phyloP scores from a whole-genome alignment of 2,329 filamentous ascomycete species.

The Nannizzia gypsea region DNA sequence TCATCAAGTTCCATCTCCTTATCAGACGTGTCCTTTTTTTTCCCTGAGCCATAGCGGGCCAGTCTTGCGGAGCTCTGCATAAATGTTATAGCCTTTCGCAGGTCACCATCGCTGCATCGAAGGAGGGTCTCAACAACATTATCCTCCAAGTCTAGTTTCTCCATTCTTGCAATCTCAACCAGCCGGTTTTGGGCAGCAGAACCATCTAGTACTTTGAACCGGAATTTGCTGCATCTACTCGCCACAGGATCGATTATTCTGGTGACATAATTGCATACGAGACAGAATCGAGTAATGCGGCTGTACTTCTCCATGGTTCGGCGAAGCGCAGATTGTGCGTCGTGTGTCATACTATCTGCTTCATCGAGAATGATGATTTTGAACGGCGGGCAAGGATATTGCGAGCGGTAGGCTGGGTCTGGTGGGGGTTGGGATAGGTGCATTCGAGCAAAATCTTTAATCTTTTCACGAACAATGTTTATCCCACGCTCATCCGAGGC shows the following conservation, averaged over 20 bases:
- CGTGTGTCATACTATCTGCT: conserved; percentile 97
- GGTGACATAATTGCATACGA: conserved; percentile 98
- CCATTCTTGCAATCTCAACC: conserved; percentile 67
- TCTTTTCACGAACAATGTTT: conserved; percentile 89
- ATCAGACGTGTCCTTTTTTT: conserved; percentile 30
- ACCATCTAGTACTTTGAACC: conserved; percentile 92
- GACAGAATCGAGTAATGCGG: conserved; percentile 90
- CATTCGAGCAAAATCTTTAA: conserved; percentile 95
- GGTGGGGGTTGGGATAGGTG: conserved; percentile 73
- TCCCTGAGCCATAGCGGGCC: conserved; percentile 51
- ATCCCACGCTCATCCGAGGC: conserved; percentile 98
- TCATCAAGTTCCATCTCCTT: conserved; percentile 45
- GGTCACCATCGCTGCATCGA: conserved; percentile 78
- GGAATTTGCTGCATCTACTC: conserved; percentile 86
- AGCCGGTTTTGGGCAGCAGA: conserved; percentile 68
- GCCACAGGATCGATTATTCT: conserved; percentile 95
- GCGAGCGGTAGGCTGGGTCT: conserved; percentile 49
- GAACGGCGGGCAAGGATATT: conserved; percentile 91
- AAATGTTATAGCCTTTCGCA: conserved; percentile 92
- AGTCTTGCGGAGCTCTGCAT: conserved; percentile 86
- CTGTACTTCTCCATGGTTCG: conserved; percentile 98
- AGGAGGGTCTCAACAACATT: conserved; percentile 78
- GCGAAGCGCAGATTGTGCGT: conserved; percentile 83
- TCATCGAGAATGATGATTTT: conserved; percentile 99
- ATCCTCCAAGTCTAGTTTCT: conserved; percentile 63